Evolutionary conservation across 495 filamentous ascomycete genomes (phyloP), one percentile per base, ranked within the genome.

Genomic region (Jackrogersella multiformis): DNA sequence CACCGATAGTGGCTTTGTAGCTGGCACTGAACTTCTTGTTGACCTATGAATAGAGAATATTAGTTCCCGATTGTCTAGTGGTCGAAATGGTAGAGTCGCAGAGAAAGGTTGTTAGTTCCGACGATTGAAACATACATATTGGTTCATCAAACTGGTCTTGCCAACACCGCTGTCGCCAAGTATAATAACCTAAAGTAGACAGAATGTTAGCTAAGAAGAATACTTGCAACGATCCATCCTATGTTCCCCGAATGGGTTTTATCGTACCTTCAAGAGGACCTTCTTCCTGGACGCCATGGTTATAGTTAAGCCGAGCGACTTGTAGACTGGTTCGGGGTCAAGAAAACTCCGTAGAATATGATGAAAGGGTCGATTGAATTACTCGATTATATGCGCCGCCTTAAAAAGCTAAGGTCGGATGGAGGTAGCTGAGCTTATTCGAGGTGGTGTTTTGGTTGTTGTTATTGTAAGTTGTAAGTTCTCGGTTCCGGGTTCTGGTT

Each of bases 21-120:
- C 94, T 97, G 64, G 92, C 93, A 77, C 93, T 97, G 86, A 99
- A 99, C 75, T 98, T 98, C 82, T 98, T 99, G 84, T 99, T 98
- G 89, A 99, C 94, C 94, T 98, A 66, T 46, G 49, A 39, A 18
- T 7, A 34, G 62, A 51, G 1, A 23, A 36, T 8, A 59, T 72
- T 24, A 72, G 61, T 52, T 12, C 48, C 34, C 44, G 20, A 5
- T 8, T 30, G n/a, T 70, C 18, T 44, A 9, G 34, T 32, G 1
- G 21, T 51, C 41, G 60, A n/a, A 51, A 18, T 15, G 16, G 46
- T 26, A 30, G 54, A 54, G 4, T 49, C 23, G 57, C 38, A 18
- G 44, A 39, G 24, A 28, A 30, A 15, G 56, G n/a, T 21, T 48
- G 46, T n/a, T 64, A 24, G 48, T 38, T 12, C 53, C 23, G 38